These are phyloP conservation scores for Saprolegnia parasitica DNA, from an alignment of 352 stramenopile genomes.

Conservation along the genomic window DNA sequence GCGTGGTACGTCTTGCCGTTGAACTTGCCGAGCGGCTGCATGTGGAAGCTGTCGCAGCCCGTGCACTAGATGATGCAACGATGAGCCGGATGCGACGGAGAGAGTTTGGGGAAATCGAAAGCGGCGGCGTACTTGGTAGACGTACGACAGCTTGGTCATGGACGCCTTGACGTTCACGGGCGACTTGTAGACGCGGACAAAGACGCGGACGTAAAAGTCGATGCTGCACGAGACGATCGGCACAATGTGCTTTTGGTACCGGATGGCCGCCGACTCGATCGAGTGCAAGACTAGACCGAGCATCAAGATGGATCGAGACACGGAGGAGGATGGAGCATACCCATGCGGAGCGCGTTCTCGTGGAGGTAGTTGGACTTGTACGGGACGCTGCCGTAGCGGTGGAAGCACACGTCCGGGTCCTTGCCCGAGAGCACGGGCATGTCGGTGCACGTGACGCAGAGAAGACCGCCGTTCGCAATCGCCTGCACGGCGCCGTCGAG, in stretches of 20 bases:
- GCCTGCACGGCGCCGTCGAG: conserved; percentile 96
- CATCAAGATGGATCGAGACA: background rate
- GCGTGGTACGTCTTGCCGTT: conserved; percentile 84
- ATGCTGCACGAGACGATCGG: conserved; percentile 97
- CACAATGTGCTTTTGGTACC: conserved; percentile 95
- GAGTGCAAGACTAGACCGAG: conserved; percentile 92
- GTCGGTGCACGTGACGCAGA: conserved; percentile 99
- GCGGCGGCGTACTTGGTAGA: conserved; percentile 45
- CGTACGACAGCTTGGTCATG: conserved; percentile 87
- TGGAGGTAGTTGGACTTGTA: conserved; percentile 88
- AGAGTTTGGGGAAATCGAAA: too few species aligned
- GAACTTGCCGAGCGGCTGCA: conserved; percentile 89
- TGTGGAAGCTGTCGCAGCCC: conserved; percentile 96
- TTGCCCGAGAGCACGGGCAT: conserved; percentile 92
- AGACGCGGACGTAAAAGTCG: conserved; percentile 99
- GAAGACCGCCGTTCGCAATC: conserved; percentile 92
- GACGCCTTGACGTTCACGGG: conserved; percentile 92
- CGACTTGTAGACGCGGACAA: conserved; percentile 97
- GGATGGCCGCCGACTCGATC: conserved; percentile 92
- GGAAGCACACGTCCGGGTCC: conserved; percentile 84
- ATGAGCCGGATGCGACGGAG: too few species aligned
- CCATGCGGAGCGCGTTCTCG: conserved; percentile 83
- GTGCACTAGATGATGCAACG: too few species aligned
- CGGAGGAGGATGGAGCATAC: conserved; percentile 32
- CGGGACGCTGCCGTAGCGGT: conserved; percentile 72